phyloP scores from a whole-genome alignment of 2,329 filamentous ascomycete genomes.

The Fusarium xylarioides region DNA sequence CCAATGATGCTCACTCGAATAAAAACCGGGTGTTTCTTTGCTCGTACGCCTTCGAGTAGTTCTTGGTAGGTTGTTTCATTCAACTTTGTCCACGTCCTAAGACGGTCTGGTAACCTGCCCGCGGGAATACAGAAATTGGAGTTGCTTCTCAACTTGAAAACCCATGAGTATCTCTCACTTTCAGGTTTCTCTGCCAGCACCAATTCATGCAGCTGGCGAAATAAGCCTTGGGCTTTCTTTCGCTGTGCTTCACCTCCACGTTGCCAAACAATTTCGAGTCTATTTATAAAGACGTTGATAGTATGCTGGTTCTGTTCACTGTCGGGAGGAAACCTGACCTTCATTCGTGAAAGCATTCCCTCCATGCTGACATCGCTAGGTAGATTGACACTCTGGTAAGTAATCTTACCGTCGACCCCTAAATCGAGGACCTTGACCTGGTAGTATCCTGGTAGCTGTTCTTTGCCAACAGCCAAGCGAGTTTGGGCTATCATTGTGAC shows the following conservation, averaged over 20 bases:
- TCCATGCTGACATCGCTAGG: constrained; percentile 5
- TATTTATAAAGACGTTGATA: constrained; percentile 12
- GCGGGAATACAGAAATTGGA: constrained; percentile 11
- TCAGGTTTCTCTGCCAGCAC: neutral
- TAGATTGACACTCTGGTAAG: constrained; percentile 12
- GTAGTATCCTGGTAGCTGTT: constrained; percentile 32
- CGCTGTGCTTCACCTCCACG: constrained; percentile 5
- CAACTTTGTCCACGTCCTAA: constrained; percentile 23
- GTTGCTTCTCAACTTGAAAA: constrained; percentile 20
- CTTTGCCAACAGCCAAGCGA: constrained; percentile 27
- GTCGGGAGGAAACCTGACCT: constrained; percentile 28
- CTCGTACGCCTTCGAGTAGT: constrained; percentile 8
- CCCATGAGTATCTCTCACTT: constrained; percentile 24
- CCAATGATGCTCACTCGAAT: constrained; percentile 32
- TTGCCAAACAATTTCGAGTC: neutral
- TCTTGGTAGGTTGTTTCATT: constrained; percentile 7
- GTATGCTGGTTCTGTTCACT: constrained; percentile 3
- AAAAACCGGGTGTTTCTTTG: constrained; percentile 24
- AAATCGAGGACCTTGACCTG: constrained; percentile 28
- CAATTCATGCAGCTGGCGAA: constrained; percentile 3
- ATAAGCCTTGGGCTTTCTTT: neutral
- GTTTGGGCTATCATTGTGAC: constrained; percentile 31
- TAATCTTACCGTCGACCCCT: constrained; percentile 21
- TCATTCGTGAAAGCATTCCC: constrained; percentile 23
- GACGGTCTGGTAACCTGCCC: constrained; percentile 25